Percentiles rank a stretch among this genome's conserved stretches.
Evolutionary conservation across 2,329 filamentous ascomycete species (phyloP).

Genomic region (Nigrospora sphaerica): DNA sequence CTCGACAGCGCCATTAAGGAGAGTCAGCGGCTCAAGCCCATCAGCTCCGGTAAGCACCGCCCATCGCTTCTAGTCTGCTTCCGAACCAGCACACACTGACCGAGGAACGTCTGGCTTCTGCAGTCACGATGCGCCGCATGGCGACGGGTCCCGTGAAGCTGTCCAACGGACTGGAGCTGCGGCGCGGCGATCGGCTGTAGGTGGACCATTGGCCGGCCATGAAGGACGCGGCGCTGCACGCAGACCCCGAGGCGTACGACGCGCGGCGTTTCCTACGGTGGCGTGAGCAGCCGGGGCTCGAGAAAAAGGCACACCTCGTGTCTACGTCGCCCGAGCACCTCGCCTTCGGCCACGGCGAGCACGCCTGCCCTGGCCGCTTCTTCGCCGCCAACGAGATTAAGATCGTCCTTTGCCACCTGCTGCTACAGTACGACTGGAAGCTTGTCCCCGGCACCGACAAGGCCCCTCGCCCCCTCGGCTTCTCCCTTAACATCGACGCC

Average conservation of each 20-base stretch:
- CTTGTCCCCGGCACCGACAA: too few relatives aligned
- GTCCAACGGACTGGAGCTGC: constrained; percentile 6
- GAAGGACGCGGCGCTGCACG: neutral
- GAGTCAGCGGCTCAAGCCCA: too few relatives aligned
- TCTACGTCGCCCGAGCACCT: constrained; percentile 23
- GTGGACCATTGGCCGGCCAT: too few relatives aligned
- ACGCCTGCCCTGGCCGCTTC: constrained; percentile 25
- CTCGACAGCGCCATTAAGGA: too few relatives aligned
- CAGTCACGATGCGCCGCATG: too few relatives aligned
- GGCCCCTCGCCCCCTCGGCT: too few relatives aligned
- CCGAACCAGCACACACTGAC: too few relatives aligned
- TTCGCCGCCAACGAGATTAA: constrained; percentile 29
- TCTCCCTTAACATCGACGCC: too few relatives aligned
- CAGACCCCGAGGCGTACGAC: constrained; percentile 21
- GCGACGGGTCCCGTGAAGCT: too few relatives aligned
- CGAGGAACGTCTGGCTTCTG: too few relatives aligned
- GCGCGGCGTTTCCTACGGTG: constrained; percentile 19
- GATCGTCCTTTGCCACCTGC: constrained; percentile 16
- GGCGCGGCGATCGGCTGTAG: constrained; percentile 6
- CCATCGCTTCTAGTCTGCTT: too few relatives aligned
- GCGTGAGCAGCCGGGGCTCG: constrained; percentile 20
- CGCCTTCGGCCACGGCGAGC: constrained; percentile 32
- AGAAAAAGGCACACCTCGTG: constrained; percentile 27
- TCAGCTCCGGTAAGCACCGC: too few relatives aligned
- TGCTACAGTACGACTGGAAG: constrained; percentile 8